phyloP scores from a whole-genome alignment of 306 rosid species.

The Trifolium pratense region DNA sequence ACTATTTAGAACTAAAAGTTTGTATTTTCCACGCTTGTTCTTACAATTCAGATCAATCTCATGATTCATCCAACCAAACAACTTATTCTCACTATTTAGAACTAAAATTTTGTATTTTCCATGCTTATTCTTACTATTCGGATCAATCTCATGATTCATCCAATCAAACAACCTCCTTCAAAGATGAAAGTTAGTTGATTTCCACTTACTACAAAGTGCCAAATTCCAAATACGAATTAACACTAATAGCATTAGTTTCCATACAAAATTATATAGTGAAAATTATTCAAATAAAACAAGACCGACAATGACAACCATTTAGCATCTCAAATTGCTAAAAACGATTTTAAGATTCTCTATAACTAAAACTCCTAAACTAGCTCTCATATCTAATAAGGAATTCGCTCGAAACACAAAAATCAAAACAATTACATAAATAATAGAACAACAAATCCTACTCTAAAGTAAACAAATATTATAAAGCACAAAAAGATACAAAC shows the following conservation, averaged over 20 bases:
- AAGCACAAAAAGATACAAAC: background rate
- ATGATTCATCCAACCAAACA: background rate
- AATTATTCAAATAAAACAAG: background rate
- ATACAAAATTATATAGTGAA: background rate
- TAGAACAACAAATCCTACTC: background rate
- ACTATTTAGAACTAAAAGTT: background rate
- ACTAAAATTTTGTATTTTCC: background rate
- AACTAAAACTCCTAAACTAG: background rate
- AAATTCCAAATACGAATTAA: background rate
- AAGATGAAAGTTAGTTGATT: slow-evolving; percentile 18
- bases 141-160: background rate
- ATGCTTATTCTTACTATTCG: background rate
- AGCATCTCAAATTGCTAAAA: background rate
- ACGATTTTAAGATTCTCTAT: background rate
- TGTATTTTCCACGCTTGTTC: background rate
- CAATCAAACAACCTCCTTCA: slow-evolving; percentile 8
- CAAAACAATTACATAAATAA: background rate
- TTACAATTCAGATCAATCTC: background rate
- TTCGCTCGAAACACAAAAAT: background rate
- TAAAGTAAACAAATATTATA: background rate
- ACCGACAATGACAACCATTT: slow-evolving; percentile 4
- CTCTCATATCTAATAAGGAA: background rate
- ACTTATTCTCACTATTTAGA: background rate
- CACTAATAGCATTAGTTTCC: slow-evolving; percentile 1
- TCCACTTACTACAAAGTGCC: background rate